phyloP scores from a whole-genome alignment of 495 filamentous ascomycete genomes.

The Tuber brumale region DNA sequence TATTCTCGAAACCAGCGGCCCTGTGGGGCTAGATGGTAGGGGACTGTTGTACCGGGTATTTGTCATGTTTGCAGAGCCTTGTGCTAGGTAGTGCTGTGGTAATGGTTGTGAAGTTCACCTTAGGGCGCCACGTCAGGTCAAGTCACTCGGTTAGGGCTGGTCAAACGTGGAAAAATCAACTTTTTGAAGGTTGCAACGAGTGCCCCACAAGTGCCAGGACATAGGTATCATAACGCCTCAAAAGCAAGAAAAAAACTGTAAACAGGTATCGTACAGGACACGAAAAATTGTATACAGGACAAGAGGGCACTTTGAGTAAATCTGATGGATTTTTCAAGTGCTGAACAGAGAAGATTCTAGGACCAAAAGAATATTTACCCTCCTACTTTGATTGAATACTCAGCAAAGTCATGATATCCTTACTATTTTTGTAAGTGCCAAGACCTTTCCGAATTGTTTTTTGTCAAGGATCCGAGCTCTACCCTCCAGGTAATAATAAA shows the following conservation, averaged over 20 bases:
- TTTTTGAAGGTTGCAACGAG: too few species aligned
- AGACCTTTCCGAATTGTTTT: not conserved
- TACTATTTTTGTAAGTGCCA: not conserved
- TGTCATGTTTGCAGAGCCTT: not conserved
- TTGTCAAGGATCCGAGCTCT: not conserved
- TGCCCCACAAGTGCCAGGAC: not conserved
- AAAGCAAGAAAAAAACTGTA: constrained; percentile 14
- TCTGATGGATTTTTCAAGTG: not conserved
- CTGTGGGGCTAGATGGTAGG: constrained; percentile 75
- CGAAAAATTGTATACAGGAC: not conserved
- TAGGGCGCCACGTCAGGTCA: not conserved
- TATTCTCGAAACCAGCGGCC: constrained; percentile 49
- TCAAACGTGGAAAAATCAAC: not conserved
- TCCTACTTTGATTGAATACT: not conserved
- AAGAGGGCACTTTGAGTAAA: not conserved
- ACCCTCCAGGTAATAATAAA: not conserved
- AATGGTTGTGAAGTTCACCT: constrained; percentile 14
- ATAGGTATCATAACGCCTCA: not conserved
- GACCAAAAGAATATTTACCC: not conserved
- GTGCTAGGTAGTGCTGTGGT: constrained; percentile 11
- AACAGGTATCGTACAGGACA: not conserved
- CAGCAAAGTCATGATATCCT: not conserved
- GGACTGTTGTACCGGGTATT: constrained; percentile 44
- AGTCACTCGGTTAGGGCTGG: not conserved
- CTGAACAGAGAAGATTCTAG: too few species aligned